Conservation (phyloP, 805 yeast species). For the Pichia rugopelliculosa region DNA sequence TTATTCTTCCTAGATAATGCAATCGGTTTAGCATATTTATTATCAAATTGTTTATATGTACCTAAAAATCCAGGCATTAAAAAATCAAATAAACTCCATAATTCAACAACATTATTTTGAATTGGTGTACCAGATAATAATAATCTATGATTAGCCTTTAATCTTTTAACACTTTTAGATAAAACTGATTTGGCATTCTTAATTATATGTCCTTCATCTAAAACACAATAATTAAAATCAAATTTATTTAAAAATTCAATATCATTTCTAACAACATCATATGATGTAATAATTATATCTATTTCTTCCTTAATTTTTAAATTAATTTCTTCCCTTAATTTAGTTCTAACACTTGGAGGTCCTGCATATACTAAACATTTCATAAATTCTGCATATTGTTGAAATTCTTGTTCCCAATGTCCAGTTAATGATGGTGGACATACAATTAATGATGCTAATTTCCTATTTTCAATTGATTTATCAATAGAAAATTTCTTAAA, state of each 20-base stretch:
- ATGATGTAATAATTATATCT: constrained; percentile 91
- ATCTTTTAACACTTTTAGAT: constrained; percentile 76
- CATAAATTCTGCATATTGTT: constrained; percentile 83
- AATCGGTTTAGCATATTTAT: constrained; percentile 94
- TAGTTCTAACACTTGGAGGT: constrained; percentile 65
- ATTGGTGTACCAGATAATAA: constrained; percentile 96
- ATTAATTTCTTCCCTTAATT: constrained; percentile 44
- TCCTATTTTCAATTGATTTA: constrained; percentile 55
- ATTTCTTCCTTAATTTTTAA: constrained; percentile 25
- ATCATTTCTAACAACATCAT: constrained; percentile 95
- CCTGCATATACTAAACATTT: constrained; percentile 86
- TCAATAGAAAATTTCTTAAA: constrained; percentile 61
- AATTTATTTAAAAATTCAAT: constrained; percentile 49
- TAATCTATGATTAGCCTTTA: constrained; percentile 82
- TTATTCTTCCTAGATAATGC: constrained; percentile 88
- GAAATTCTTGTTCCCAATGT: constrained; percentile 96
- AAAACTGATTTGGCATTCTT: constrained; percentile 85
- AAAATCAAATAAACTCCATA: constrained; percentile 97
- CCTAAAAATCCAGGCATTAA: constrained; percentile 99
- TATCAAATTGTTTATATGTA: constrained; percentile 88
- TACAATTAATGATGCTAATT: constrained; percentile 75
- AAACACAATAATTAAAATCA: constrained; percentile 87
- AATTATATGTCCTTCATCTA: constrained; percentile 97
- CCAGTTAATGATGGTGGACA: constrained; percentile 98
- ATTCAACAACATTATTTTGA: constrained; percentile 91